Conservation (phyloP, 2,329 filamentous ascomycete genomes). For the Colletotrichum theobromicola region DNA sequence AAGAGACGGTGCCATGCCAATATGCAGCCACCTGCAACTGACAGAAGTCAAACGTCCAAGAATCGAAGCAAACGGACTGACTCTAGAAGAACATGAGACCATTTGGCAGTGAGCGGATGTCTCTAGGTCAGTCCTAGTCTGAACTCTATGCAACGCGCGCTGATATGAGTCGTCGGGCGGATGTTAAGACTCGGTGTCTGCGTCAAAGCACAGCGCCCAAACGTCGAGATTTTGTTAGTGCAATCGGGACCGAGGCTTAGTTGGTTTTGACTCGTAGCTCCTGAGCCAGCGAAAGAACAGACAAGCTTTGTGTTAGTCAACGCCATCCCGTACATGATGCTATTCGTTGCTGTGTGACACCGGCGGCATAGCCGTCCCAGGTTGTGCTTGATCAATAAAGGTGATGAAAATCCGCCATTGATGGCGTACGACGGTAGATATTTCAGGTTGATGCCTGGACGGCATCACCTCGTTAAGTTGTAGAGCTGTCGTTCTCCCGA, state of each 20-base stretch:
- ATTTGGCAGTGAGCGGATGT: background rate
- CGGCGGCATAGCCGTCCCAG: background rate
- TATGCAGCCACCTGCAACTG: background rate
- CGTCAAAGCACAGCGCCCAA: conserved; percentile 1
- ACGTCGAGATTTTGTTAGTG: background rate
- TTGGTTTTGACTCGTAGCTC: background rate
- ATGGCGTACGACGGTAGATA: background rate
- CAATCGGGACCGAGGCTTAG: conserved; percentile 6
- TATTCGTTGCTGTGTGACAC: background rate
- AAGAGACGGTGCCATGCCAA: background rate
- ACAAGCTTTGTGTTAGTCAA: background rate
- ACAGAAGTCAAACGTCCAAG: conserved; percentile 5
- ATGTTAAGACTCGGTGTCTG: background rate
- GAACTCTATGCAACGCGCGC: background rate
- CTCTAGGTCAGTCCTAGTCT: background rate
- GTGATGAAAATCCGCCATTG: background rate
- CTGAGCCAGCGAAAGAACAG: background rate
- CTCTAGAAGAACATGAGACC: conserved; percentile 6
- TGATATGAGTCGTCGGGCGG: background rate
- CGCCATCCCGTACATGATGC: background rate
- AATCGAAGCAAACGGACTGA: background rate
- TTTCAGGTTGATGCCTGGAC: background rate
- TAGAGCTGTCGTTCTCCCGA: background rate
- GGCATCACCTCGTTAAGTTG: background rate
- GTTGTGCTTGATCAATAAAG: background rate